Base-by-base conservation (phyloP, 345 rosid genomes). In the Populus tremula region DNA sequence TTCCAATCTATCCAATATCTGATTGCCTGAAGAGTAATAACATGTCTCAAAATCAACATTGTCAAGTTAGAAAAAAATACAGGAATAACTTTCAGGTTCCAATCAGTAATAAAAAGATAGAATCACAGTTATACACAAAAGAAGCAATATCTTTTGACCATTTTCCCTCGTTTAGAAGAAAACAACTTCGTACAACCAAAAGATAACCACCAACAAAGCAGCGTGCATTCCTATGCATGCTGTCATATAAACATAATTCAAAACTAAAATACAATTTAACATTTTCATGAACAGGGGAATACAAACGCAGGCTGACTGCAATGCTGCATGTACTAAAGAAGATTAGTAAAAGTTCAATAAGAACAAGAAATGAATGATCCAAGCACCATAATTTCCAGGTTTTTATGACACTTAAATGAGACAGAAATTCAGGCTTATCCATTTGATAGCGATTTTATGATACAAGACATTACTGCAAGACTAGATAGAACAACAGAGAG, bases 1-100 rank as follows among this genome's bases (percentile, higher is more conserved):
- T 79, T 92, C 99, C 84, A 95, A 68, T 85, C 86, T 87, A 87
- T 92, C 96, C 80, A 93, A 73, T 74, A 84, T 69, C 78, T 83
- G 87, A 73, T 81, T 84, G 84, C 97, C 99, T 96, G 78, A 75
- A 86, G 36, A 62, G 70, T 73, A 25, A 72, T 59, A 77, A 71
- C 41, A 67, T 31, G 41, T 64, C 27, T 64, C 5, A 64, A 4
- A 39, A 33, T 39, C 43, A 39, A 39, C 43, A 47, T 14, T 53
- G 49, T 6, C 23, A 13, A 3, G 23, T 49, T 50, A 18, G 49
- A 23, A 31, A 31, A 27, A 61, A 11, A 8, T 8, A 71, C 29
- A 49, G 35, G 18, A 47, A 71, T 5, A 61, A 45, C 38, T 77
- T 71, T 16, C 1, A 16, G 70, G 25, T 50, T 33, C 64, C 53